A percentile compares a stretch with the other conserved stretches of the same genome.
Conservation (phyloP, 2,329 filamentous ascomycete species). For the Colletotrichum spaethianum region DNA sequence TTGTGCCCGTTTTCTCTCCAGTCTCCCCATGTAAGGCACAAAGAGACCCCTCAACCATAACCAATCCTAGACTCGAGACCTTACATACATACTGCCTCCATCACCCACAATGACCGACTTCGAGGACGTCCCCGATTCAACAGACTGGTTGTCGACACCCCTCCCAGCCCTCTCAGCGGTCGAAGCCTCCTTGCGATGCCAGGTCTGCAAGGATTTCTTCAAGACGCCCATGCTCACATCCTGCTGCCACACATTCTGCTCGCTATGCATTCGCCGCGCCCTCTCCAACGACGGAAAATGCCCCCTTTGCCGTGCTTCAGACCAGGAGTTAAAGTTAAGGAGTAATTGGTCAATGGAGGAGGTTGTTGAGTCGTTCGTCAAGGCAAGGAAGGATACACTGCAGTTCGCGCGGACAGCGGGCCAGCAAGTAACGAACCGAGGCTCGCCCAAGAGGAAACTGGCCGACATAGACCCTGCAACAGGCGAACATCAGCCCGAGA, state of each 20-base stretch:
- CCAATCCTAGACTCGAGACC: not conserved
- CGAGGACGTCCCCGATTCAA: constrained; percentile 78
- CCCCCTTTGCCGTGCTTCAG: constrained; percentile 82
- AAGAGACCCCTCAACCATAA: not conserved
- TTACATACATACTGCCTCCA: not conserved
- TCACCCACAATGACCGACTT: constrained; percentile 52
- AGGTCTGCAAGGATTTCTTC: constrained; percentile 99
- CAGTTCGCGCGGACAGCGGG: constrained; percentile 69
- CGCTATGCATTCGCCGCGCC: constrained; percentile 90
- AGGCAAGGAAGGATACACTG: constrained; percentile 74
- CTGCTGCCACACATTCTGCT: constrained; percentile 97
- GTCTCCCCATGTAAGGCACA: not conserved
- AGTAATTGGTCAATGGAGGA: constrained; percentile 90
- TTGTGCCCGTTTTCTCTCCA: not conserved
- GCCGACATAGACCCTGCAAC: constrained; percentile 46
- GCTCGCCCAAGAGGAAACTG: constrained; percentile 68
- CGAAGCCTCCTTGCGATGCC: constrained; percentile 90
- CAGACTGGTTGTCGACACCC: constrained; percentile 84
- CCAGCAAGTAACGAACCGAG: constrained; percentile 42
- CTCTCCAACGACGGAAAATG: constrained; percentile 89
- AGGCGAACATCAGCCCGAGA: constrained; percentile 46
- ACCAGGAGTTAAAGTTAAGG: constrained; percentile 88
- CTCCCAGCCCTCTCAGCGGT: constrained; percentile 77
- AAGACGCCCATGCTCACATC: constrained; percentile 94
- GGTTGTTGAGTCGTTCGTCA: constrained; percentile 83